A percentile compares a stretch with the other conserved stretches of the same genome.
phyloP scores from a whole-genome alignment of 139 green algal genomes.

The Chlamydomonas eustigma region DNA sequence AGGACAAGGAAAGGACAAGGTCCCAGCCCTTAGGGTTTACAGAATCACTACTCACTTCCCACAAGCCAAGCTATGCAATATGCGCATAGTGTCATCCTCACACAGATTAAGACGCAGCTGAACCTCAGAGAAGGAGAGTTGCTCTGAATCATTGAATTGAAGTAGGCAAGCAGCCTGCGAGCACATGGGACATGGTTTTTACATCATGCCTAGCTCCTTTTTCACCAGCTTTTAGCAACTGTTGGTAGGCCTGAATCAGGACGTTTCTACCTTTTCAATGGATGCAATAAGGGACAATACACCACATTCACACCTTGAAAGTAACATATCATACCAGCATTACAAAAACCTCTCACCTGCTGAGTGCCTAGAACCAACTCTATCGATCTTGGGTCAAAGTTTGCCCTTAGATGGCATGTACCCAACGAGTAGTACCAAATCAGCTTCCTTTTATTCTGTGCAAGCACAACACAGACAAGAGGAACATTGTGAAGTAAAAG shows the following conservation, averaged over 20 bases:
- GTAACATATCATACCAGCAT: too few relatives aligned
- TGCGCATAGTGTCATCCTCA: conserved; percentile 80
- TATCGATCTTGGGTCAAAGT: conserved; percentile 79
- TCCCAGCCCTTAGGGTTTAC: too few relatives aligned
- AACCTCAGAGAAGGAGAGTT: conserved; percentile 76
- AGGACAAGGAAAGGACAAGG: too few relatives aligned
- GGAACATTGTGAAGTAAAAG: too few relatives aligned
- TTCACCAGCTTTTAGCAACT: too few relatives aligned
- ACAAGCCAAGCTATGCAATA: conserved; percentile 84
- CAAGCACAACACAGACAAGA: conserved; percentile 23
- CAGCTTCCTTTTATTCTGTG: conserved; percentile 77
- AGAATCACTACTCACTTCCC: conserved; percentile 78
- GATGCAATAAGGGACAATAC: too few relatives aligned
- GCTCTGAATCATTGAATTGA: conserved; percentile 83
- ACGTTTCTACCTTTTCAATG: too few relatives aligned
- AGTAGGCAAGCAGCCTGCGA: conserved; percentile 78
- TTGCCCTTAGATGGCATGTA: conserved; percentile 70
- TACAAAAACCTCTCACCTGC: conserved; percentile 33
- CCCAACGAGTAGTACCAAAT: conserved; percentile 94
- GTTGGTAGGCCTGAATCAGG: too few relatives aligned
- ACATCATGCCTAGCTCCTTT: too few relatives aligned
- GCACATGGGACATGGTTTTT: too few relatives aligned
- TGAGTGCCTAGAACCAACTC: conserved; percentile 86
- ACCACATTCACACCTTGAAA: too few relatives aligned
- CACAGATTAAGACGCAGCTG: conserved; percentile 73